Evolutionary conservation across 2,329 filamentous ascomycete species (phyloP), one percentile per base, ranked within the genome.

Genomic region (Cladosporium sp.): DNA sequence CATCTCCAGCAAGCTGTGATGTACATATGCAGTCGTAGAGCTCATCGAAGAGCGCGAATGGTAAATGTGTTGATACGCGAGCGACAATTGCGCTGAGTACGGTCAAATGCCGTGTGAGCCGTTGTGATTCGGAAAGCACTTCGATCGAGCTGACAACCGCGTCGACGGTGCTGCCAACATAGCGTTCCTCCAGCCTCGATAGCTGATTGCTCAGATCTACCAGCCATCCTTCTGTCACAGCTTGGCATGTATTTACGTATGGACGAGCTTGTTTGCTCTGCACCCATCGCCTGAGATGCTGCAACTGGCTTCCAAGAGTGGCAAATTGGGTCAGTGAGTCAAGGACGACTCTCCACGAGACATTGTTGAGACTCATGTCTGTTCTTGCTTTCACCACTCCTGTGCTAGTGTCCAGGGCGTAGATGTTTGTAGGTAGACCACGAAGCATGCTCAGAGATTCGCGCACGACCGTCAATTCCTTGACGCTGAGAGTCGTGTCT

Each of bases 401-500:
- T 34, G 62, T 74, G 14, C 7, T 18, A n/a, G 54, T 25, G 70
- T 80, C 76, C 69, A 72, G 68, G 11, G 70, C 64, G 71, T 93
- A 97, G 1, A 97, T 74, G 1, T 88, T 89, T 2, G 91, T 94
- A 6, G 88, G 85, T 4, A 95, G 80, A 0, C 93, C 93, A 63
- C 88, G 86, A 0, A 98, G 84, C 91, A 97, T 96, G 72, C 92
- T 94, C 0, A 97, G 81, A 0, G 88, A 86, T 73, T 98, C 93
- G 57, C 92, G 87, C 28, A 93, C 80, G 13, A 89, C 81, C 68
- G 93, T 88, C 1, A 91, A 80, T 74, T 97, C 93, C 0, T 90
- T 86, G 6, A 94, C 80, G 13, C 21, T 30, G 25, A 28, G 18
- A 10, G 25, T 23, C 7, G 43, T 23, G 16, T 25, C 23, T 16